Evolutionary conservation across 345 rosid genomes (phyloP), one percentile per base, ranked within the genome.

Genomic region (Arabidopsis arenosa): DNA sequence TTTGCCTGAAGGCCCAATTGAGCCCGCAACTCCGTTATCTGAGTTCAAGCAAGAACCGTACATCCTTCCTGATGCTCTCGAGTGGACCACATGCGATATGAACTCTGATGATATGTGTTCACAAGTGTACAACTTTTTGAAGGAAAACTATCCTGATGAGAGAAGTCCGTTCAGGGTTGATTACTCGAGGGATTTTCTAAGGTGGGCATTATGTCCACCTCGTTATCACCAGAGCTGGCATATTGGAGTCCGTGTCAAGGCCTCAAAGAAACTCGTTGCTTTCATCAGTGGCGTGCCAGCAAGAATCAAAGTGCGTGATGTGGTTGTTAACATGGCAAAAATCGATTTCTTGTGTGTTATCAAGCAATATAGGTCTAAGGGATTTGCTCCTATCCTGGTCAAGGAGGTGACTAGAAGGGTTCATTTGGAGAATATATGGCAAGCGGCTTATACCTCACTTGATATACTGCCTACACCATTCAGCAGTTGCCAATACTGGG

Each of bases 391-490:
- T 9, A 88, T 85, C 41, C 81, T 90, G 93, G 88, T 90, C 71
- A 88, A 87, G 85, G 96, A 90, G 79, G 86, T 90, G 26, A 88
- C 91, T 14, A 82, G 93, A 73, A 85, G 93, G 85, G 90, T 88
- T 80, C 93, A 86, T 61, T 66, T 84, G 84, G 87, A 90, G 86
- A 82, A 88, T 54, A 80, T 84, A 23, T 88, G 93, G 93, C 96
- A 90, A 75, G 96, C 96, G 2, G 90, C 91, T 37, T 88, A 88
- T 75, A 12, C 2, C 48, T 88, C 93, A 66, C 91, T 88, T 10
- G 86, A 85, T 64, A 77, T 85, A 72, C 85, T 86, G 80, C 91
- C 96, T 3, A 90, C 91, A 30, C 93, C 96, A 41, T 67, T 86
- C 54, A 79, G 93, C 7, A 88, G 89, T 57, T 88, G 90, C 73